Percentiles rank a stretch among this genome's conserved stretches.
These are phyloP conservation scores for Cystobasidium slooffiae DNA, from an alignment of 1,284 basidiomycete genomes.

Conservation along the genomic window DNA sequence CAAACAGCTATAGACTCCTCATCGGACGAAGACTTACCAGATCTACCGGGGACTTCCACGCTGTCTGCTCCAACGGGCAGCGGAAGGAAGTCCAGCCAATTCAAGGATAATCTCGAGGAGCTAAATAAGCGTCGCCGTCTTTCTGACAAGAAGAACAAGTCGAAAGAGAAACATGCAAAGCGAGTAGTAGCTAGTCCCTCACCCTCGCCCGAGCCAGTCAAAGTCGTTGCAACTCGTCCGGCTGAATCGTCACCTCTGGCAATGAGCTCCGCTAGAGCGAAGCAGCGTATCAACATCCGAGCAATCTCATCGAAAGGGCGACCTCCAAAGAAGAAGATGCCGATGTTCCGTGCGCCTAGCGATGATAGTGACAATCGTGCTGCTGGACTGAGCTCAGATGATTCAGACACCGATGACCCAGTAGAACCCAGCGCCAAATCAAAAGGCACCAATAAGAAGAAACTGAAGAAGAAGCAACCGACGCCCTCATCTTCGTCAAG, in stretches of 20 bases:
- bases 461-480: conserved; percentile 1
- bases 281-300: neutral
- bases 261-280: neutral
- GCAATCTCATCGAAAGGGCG: neutral
- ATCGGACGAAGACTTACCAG: conserved; percentile 7
- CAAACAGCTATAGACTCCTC: neutral
- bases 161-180: conserved; percentile 18
- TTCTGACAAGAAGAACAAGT: conserved; percentile 6
- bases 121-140: conserved; percentile 8
- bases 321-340: neutral
- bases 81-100: neutral
- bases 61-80: neutral
- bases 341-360: neutral
- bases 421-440: neutral
- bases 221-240: neutral
- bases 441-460: neutral
- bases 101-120: conserved; percentile 1
- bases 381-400: neutral
- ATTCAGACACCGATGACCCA: neutral
- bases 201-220: conserved; percentile 6
- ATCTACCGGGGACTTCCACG: neutral
- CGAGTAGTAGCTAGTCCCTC: conserved; percentile 31
- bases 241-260: neutral
- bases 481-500: conserved; percentile 24
- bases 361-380: conserved; percentile 7